Conservation (phyloP, 2,329 filamentous ascomycete species). For the Fusarium mexicanum region DNA sequence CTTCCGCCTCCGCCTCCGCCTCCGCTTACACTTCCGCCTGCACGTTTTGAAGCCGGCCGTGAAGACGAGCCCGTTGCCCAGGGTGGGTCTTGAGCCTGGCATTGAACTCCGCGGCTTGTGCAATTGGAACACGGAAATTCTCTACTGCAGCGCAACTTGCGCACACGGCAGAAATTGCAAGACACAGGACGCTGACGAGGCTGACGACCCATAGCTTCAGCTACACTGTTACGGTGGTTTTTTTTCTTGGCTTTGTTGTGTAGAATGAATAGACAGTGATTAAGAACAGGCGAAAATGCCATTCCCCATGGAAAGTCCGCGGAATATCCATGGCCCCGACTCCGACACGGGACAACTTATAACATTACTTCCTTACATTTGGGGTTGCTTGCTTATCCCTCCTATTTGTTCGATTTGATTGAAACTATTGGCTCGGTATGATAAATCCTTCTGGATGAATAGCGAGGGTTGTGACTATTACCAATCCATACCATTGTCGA, state of each 20-base stretch:
- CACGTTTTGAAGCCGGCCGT: constrained; percentile 18
- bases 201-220: constrained; percentile 44
- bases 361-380: neutral
- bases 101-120: constrained; percentile 48
- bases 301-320: constrained; percentile 37
- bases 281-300: constrained; percentile 15
- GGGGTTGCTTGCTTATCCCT: constrained; percentile 1
- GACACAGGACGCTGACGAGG: constrained; percentile 49
- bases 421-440: constrained; percentile 1
- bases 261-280: constrained; percentile 4
- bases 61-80: constrained; percentile 21
- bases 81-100: constrained; percentile 42
- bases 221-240: neutral
- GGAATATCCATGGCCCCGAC: constrained; percentile 33
- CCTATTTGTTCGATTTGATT: neutral
- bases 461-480: neutral
- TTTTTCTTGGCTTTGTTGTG: constrained; percentile 3
- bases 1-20: neutral
- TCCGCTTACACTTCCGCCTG: neutral
- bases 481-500: neutral
- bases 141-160: constrained; percentile 51
- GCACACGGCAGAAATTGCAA: constrained; percentile 48
- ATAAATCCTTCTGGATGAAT: neutral
- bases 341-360: constrained; percentile 10
- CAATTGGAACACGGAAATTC: constrained; percentile 51